Evolutionary conservation across 2,329 filamentous ascomycete genomes (phyloP), one percentile per base, ranked within the genome.

Genomic region (Colletotrichum neosansevieriae): DNA sequence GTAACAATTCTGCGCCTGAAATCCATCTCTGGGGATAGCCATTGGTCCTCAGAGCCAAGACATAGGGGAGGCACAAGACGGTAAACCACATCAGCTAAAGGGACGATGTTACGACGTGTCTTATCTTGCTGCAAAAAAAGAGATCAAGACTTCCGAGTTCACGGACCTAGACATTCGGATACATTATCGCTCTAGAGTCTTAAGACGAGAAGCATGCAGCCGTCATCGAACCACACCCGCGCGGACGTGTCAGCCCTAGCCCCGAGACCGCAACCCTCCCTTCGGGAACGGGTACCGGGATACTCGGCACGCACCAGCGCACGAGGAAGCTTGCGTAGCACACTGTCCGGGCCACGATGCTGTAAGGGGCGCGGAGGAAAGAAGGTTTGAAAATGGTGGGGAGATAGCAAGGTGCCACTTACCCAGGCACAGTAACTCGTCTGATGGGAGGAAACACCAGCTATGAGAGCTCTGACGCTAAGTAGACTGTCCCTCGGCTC

Each of bases 241-340:
- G 60, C 59, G 45, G 64, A 47, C 44, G 36, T 44, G 45, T 29
- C 53, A 68, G 54, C 54, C 42, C 47, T 17, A 19, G 40, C 19
- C 32, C 32, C 21, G 2, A 49, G 13, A n/a, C 34, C 12, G 6
- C 59, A 19, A 19, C 49, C 15, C n/a, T 29, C 6, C 29, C 29
- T 6, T 32, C n/a, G 12, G 7, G 19, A 15, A 44, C 44, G 34
- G 34, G 34, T n/a, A 29, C 40, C 32, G 32, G 61, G 65, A 34
- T 13, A 40, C 38, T 54, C 34, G 53, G 44, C 32, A 54, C 29
- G 38, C 11, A 38, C 57, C 34, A 24, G 40, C 32, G 57, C 63
- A 47, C 60, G 32, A 49, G 15, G 29, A 17, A 34, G 58, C 47
- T 53, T 36, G 15, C 38, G 47, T 34, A 50, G 19, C 19, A 34